These are phyloP conservation scores for Lachnellula suecica DNA, from an alignment of 2,329 filamentous ascomycete genomes.

Conservation along the genomic window DNA sequence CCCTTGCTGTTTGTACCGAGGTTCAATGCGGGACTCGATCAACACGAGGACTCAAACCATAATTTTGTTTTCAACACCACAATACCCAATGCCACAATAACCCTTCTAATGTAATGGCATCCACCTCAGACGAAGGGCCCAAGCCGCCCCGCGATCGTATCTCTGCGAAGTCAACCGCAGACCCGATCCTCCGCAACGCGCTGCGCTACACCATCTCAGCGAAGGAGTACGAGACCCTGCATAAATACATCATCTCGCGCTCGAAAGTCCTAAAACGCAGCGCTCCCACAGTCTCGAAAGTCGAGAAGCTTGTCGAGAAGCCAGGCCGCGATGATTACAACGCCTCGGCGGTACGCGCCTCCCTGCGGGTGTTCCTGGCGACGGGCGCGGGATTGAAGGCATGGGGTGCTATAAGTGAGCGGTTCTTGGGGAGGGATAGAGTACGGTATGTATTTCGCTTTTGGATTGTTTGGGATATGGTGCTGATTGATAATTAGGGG, in stretches of 20 bases:
- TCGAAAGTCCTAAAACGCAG: slow-evolving; percentile 57
- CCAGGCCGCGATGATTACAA: slow-evolving; percentile 61
- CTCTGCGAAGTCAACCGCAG: slow-evolving; percentile 39
- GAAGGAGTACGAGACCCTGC: slow-evolving; percentile 81
- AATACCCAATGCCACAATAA: background rate
- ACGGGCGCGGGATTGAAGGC: slow-evolving; percentile 64
- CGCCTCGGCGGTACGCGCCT: slow-evolving; percentile 67
- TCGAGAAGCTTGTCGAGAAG: slow-evolving; percentile 42
- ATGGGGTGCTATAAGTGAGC: slow-evolving; percentile 52
- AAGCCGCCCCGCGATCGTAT: slow-evolving; percentile 20
- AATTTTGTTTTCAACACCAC: slow-evolving; percentile 30
- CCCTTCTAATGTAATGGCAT: slow-evolving; percentile 22
- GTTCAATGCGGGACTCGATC: background rate
- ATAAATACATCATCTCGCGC: slow-evolving; percentile 78
- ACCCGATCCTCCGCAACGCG: slow-evolving; percentile 80
- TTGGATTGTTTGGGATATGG: slow-evolving; percentile 1
- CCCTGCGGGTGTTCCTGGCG: slow-evolving; percentile 67
- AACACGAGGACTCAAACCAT: background rate
- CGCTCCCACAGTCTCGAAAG: slow-evolving; percentile 54
- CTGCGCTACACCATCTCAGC: slow-evolving; percentile 84
- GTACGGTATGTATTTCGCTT: slow-evolving; percentile 22
- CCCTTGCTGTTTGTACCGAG: background rate
- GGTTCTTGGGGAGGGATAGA: slow-evolving; percentile 44
- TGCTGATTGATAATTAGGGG: slow-evolving; percentile 18
- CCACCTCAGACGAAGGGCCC: slow-evolving; percentile 14